These are phyloP conservation scores for Chaetomiaceae sp. DNA, from an alignment of 2,329 filamentous ascomycete genomes.

Conservation along the genomic window DNA sequence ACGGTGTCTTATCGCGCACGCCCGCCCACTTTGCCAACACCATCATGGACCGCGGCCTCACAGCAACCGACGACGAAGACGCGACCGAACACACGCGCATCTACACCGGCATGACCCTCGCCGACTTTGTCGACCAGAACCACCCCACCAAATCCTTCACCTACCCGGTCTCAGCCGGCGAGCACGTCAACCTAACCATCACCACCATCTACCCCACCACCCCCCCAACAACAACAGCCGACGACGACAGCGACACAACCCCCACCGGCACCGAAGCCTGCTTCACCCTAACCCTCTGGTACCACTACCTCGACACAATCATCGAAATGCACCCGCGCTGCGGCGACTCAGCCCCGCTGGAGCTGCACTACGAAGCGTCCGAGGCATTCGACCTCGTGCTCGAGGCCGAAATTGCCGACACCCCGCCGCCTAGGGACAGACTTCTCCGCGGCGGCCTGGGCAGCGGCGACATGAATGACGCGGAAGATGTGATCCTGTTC, in stretches of 20 bases:
- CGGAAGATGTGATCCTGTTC: constrained; percentile 13
- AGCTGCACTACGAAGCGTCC: constrained; percentile 11
- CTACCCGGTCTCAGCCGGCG: constrained; percentile 14
- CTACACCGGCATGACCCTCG: constrained; percentile 16
- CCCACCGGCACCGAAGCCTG: constrained; percentile 8
- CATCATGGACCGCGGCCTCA: constrained; percentile 18
- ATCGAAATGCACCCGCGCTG: constrained; percentile 12
- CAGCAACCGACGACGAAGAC: constrained; percentile 17
- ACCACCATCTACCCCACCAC: too few species aligned
- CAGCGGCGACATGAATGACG: too few species aligned
- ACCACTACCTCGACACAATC: constrained; percentile 6
- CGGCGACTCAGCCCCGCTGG: constrained; percentile 6
- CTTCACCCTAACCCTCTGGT: constrained; percentile 13
- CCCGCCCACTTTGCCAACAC: constrained; percentile 14
- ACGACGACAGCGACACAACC: too few species aligned
- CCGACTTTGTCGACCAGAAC: constrained; percentile 10
- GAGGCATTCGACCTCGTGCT: constrained; percentile 15
- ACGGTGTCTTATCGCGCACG: background rate
- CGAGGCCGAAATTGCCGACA: constrained; percentile 10
- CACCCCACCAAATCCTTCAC: constrained; percentile 7
- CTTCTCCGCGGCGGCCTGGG: too few species aligned
- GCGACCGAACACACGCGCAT: constrained; percentile 7
- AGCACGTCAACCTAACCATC: constrained; percentile 16
- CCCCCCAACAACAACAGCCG: too few species aligned
- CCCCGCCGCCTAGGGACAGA: too few species aligned